These are phyloP conservation scores for Colletotrichum graminicola DNA, from an alignment of 2,329 filamentous ascomycete species.

Conservation along the genomic window DNA sequence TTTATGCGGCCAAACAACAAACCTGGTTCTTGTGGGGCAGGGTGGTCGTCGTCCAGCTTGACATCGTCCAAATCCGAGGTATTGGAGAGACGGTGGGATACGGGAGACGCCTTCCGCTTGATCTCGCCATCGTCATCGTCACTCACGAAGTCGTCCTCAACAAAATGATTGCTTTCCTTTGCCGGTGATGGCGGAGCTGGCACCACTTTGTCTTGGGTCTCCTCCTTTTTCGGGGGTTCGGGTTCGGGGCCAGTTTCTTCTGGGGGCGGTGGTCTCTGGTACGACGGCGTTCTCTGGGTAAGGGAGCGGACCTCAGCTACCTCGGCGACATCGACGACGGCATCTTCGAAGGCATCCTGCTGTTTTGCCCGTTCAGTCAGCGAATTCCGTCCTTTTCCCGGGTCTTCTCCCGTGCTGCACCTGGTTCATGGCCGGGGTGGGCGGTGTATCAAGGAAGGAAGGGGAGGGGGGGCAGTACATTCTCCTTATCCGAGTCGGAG, in stretches of 20 bases:
- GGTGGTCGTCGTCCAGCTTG: slow-evolving; percentile 73
- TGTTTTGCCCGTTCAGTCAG: slow-evolving; percentile 30
- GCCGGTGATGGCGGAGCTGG: slow-evolving; percentile 27
- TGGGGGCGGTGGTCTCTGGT: slow-evolving; percentile 50
- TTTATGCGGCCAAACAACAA: slow-evolving; percentile 42
- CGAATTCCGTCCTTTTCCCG: neutral
- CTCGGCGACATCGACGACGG: slow-evolving; percentile 66
- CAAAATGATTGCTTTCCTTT: slow-evolving; percentile 31
- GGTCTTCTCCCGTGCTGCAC: neutral
- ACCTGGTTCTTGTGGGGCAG: slow-evolving; percentile 52
- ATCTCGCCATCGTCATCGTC: slow-evolving; percentile 44
- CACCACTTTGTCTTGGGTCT: slow-evolving; percentile 48
- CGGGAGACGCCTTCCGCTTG: slow-evolving; percentile 53
- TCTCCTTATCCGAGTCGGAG: slow-evolving; percentile 42
- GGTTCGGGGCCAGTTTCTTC: slow-evolving; percentile 41
- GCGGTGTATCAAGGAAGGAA: slow-evolving; percentile 33
- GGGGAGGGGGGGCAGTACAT: slow-evolving; percentile 34
- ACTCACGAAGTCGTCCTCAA: slow-evolving; percentile 34
- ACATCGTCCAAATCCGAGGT: slow-evolving; percentile 69
- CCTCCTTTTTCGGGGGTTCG: slow-evolving; percentile 43
- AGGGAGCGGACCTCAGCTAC: slow-evolving; percentile 73
- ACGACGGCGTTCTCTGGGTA: slow-evolving; percentile 61
- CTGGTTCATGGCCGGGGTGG: slow-evolving; percentile 1
- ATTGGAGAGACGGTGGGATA: slow-evolving; percentile 60
- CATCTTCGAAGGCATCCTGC: slow-evolving; percentile 88